A percentile compares a stretch with the other conserved stretches of the same genome.
Evolutionary conservation across 805 yeast genomes (phyloP).

Genomic region (Wickerhamomyces bovis): DNA sequence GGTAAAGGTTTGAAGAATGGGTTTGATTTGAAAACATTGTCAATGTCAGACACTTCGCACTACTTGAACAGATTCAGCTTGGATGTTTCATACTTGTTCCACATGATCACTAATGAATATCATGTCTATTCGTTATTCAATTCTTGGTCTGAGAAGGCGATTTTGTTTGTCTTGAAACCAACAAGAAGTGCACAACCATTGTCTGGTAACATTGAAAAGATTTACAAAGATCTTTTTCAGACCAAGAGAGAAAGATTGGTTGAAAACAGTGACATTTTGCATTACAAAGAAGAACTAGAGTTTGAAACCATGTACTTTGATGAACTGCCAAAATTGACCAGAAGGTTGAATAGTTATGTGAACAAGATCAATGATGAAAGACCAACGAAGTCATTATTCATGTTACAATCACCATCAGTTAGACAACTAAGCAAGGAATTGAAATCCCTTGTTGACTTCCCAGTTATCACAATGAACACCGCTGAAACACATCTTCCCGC

Average conservation of each 20-base stretch:
- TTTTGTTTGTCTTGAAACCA: conserved; percentile 61
- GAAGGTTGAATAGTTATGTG: conserved; percentile 48
- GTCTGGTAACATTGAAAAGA: conserved; percentile 45
- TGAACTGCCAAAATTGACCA: conserved; percentile 49
- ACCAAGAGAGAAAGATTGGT: conserved; percentile 41
- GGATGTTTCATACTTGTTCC: conserved; percentile 60
- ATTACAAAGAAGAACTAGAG: conserved; percentile 44
- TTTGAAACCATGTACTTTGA: conserved; percentile 53
- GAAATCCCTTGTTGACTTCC: conserved; percentile 47
- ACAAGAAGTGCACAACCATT: conserved; percentile 59
- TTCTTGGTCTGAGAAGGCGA: conserved; percentile 49
- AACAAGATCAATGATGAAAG: conserved; percentile 57
- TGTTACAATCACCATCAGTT: conserved; percentile 68
- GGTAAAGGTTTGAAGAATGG: conserved; percentile 86
- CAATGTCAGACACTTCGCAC: conserved; percentile 37
- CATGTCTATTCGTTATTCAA: conserved; percentile 66
- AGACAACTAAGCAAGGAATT: conserved; percentile 41
- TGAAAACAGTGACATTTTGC: conserved; percentile 40
- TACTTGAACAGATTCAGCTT: conserved; percentile 53
- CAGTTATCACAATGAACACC: conserved; percentile 54
- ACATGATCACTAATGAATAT: conserved; percentile 65
- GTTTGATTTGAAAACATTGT: conserved; percentile 57
- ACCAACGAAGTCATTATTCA: conserved; percentile 57
- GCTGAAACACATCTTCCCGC: conserved; percentile 62
- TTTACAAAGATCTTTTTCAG: conserved; percentile 48